A percentile compares a stretch with the other conserved stretches of the same genome.
Conservation (phyloP, 345 rosid genomes). For the Eucalyptus curtisii region DNA sequence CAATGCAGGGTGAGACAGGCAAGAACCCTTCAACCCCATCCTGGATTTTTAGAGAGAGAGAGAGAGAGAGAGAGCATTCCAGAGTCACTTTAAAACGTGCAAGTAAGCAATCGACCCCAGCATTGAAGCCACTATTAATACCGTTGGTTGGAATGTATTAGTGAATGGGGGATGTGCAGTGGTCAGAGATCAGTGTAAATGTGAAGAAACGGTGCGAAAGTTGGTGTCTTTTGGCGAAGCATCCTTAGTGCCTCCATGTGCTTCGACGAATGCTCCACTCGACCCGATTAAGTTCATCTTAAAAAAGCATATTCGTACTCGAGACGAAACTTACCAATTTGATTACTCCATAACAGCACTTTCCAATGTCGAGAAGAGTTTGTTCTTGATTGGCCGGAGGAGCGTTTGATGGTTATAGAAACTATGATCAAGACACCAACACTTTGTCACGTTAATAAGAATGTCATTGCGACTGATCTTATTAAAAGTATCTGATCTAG, state of each 20-base stretch:
- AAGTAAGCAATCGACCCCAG: neutral
- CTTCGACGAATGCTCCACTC: neutral
- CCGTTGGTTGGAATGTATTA: neutral
- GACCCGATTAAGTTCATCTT: neutral
- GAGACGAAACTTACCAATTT: neutral
- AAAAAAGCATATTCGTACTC: neutral
- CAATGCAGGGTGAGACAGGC: conserved; percentile 17
- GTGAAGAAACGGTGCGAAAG: neutral
- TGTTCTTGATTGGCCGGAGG: neutral
- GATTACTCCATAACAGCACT: neutral
- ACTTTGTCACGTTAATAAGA: neutral
- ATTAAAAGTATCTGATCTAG: neutral
- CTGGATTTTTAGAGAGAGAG: neutral
- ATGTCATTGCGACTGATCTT: neutral
- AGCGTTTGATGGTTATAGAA: neutral
- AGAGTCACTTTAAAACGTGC: conserved; percentile 5
- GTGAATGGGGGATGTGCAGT: neutral
- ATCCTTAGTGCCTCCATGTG: neutral
- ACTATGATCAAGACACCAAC: neutral
- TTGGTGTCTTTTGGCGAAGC: neutral
- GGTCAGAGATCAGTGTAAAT: neutral
- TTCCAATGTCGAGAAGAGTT: neutral
- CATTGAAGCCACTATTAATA: neutral
- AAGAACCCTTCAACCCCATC: conserved; percentile 3
- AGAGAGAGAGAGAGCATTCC: neutral